Percentiles rank a stretch among this genome's conserved stretches.
Evolutionary conservation across 2,329 filamentous ascomycete genomes (phyloP).

Genomic region (Ceratocystis harringtonii): DNA sequence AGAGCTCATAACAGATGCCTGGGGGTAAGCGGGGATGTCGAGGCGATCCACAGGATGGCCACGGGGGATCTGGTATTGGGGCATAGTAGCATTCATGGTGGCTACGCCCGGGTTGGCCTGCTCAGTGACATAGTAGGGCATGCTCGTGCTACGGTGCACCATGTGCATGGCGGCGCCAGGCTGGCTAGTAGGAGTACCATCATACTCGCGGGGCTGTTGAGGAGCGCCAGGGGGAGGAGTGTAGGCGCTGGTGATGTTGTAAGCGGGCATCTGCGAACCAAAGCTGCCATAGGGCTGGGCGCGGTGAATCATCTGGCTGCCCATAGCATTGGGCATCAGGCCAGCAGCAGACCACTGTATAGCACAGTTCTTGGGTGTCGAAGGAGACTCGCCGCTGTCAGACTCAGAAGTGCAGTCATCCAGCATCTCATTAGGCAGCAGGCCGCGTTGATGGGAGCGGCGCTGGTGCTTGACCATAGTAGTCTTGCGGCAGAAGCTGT

Average conservation of each 20-base stretch:
- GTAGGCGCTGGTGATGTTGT: constrained; percentile 24
- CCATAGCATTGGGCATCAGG: constrained; percentile 27
- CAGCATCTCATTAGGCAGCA: constrained; percentile 38
- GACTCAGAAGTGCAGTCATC: constrained; percentile 42
- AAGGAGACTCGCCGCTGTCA: constrained; percentile 43
- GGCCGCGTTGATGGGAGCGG: constrained; percentile 43
- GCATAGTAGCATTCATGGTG: constrained; percentile 39
- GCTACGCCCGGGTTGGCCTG: constrained; percentile 47
- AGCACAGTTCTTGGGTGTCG: constrained; percentile 39
- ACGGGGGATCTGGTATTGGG: constrained; percentile 38
- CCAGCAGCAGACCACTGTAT: constrained; percentile 37
- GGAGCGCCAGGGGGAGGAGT: constrained; percentile 9
- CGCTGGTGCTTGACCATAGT: constrained; percentile 56
- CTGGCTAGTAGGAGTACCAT: constrained; percentile 25
- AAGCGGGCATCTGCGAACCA: constrained; percentile 33
- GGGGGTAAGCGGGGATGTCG: constrained; percentile 34
- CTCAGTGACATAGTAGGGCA: constrained; percentile 45
- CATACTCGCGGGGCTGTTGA: constrained; percentile 28
- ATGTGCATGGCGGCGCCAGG: constrained; percentile 28
- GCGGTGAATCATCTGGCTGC: constrained; percentile 32
- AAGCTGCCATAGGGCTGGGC: constrained; percentile 42
- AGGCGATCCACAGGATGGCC: constrained; percentile 32
- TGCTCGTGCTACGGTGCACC: constrained; percentile 34
- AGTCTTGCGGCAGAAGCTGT: constrained; percentile 56
- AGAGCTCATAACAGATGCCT: constrained; percentile 38